Conservation (phyloP, 805 yeast genomes). For the Zygotorulaspora danielsina region DNA sequence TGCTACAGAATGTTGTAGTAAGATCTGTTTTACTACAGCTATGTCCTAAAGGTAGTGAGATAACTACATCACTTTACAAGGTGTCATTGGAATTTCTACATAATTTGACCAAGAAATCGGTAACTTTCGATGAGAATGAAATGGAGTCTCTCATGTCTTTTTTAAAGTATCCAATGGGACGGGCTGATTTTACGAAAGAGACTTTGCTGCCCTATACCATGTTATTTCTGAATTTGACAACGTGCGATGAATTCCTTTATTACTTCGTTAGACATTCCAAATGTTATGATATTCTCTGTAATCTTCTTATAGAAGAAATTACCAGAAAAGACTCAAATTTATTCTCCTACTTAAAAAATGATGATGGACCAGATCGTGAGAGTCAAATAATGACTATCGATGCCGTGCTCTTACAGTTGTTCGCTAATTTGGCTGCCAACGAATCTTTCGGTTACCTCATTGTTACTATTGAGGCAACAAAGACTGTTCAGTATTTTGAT, state of each 20-base stretch:
- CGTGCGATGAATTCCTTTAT: slow-evolving; percentile 27
- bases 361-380: slow-evolving; percentile 1
- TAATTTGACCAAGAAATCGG: slow-evolving; percentile 22
- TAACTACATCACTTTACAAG: slow-evolving; percentile 21
- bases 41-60: slow-evolving; percentile 18
- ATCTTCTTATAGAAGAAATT: slow-evolving; percentile 19
- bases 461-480: slow-evolving; percentile 10
- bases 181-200: slow-evolving; percentile 9
- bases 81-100: slow-evolving; percentile 22
- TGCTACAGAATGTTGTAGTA: slow-evolving; percentile 18
- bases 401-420: slow-evolving; percentile 27
- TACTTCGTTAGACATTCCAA: slow-evolving; percentile 21
- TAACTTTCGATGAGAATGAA: slow-evolving; percentile 18
- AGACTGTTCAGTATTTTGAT: slow-evolving; percentile 13
- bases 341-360: slow-evolving; percentile 5
- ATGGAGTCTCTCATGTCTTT: slow-evolving; percentile 20
- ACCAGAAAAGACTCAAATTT: slow-evolving; percentile 16
- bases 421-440: slow-evolving; percentile 30
- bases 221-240: slow-evolving; percentile 22
- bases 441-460: slow-evolving; percentile 38
- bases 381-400: slow-evolving; percentile 19
- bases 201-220: slow-evolving; percentile 20
- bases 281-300: slow-evolving; percentile 17
- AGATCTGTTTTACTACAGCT: slow-evolving; percentile 11
- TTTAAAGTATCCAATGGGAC: slow-evolving; percentile 22